phyloP scores from a whole-genome alignment of 441 rosid species.

The Brassica hybrid region DNA sequence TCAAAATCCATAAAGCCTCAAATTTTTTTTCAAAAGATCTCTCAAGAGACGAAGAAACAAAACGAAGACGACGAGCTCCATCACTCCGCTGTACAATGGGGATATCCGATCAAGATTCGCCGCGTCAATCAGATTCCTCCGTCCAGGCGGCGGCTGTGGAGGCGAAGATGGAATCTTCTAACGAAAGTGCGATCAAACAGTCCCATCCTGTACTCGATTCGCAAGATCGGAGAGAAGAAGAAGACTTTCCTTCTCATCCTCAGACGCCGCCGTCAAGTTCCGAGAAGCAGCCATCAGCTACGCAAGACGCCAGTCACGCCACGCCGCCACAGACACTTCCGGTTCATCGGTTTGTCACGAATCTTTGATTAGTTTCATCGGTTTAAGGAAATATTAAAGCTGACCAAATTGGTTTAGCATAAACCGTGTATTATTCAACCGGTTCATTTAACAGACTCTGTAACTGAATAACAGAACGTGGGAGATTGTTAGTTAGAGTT shows the following conservation, averaged over 20 bases:
- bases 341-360: conserved; percentile 2
- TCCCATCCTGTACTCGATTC: conserved; percentile 4
- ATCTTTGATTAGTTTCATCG: not conserved
- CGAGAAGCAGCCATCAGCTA: too few species aligned
- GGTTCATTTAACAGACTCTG: too few species aligned
- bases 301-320: too few species aligned
- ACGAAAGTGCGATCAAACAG: conserved; percentile 6
- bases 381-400: too few species aligned
- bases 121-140: conserved; percentile 81
- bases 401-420: too few species aligned
- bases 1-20: conserved; percentile 38
- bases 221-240: conserved; percentile 5
- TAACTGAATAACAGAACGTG: not conserved
- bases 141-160: conserved; percentile 31
- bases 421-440: too few species aligned
- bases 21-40: conserved; percentile 37
- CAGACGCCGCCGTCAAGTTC: not conserved
- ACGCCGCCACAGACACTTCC: conserved; percentile 34
- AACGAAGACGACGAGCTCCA: conserved; percentile 20
- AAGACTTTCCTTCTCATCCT: not conserved
- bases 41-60: conserved; percentile 35
- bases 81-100: conserved; percentile 29
- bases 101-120: conserved; percentile 41
- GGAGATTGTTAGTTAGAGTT: not conserved
- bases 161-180: conserved; percentile 32